Conservation (phyloP, 306 rosid genomes). For the Albizia julibrissin region DNA sequence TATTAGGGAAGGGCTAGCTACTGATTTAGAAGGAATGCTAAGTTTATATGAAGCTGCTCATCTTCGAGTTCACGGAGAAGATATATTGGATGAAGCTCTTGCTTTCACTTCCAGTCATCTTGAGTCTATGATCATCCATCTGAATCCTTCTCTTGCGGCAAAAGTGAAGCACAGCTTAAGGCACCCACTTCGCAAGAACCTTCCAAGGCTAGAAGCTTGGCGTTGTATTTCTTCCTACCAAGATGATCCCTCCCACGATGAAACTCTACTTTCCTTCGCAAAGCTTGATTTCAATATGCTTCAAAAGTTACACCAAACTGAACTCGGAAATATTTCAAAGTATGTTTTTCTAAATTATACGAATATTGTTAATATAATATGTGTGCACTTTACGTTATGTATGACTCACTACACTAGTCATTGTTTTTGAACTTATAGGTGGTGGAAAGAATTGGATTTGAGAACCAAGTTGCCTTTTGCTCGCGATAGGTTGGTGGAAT, state of each 20-base stretch:
- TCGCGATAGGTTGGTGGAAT: conserved; percentile 49
- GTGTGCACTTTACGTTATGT: background rate
- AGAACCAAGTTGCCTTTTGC: conserved; percentile 31
- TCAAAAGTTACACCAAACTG: background rate
- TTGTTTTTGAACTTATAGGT: conserved; percentile 23
- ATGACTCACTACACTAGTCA: background rate
- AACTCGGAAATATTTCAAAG: background rate
- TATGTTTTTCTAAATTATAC: background rate
- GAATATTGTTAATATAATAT: background rate
- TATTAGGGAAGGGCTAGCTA: background rate
- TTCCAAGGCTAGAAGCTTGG: background rate
- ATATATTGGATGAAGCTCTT: background rate
- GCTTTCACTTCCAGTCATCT: background rate
- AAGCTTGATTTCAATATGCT: background rate
- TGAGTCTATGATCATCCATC: background rate
- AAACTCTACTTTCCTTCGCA: background rate
- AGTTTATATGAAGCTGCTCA: background rate
- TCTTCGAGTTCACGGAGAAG: background rate
- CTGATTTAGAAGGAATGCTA: background rate
- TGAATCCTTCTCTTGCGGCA: background rate
- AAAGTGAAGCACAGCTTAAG: background rate
- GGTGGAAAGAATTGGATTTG: conserved; percentile 46
- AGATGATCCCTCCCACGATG: background rate
- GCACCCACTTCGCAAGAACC: background rate
- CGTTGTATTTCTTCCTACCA: background rate